phyloP scores from a whole-genome alignment of 2,329 filamentous ascomycete species.

The Colletotrichum filicis region DNA sequence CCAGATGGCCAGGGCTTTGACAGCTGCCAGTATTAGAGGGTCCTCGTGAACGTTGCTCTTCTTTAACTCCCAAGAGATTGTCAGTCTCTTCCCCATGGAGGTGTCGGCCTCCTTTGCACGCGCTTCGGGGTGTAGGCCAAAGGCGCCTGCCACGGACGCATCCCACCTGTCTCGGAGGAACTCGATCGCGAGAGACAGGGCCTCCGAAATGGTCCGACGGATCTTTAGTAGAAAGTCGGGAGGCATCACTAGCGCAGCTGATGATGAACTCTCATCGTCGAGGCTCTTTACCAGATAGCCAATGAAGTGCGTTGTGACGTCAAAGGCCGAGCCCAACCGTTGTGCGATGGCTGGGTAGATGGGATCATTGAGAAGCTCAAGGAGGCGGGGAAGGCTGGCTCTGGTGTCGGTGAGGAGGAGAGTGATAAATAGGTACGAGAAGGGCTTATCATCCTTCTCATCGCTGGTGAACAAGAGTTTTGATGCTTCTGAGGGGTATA shows the following conservation, averaged over 20 bases:
- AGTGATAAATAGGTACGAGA: conserved; percentile 71
- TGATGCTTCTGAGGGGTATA: conserved; percentile 59
- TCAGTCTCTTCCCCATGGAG: conserved; percentile 55
- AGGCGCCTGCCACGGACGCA: conserved; percentile 69
- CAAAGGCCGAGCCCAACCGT: conserved; percentile 70
- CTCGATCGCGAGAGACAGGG: conserved; percentile 71
- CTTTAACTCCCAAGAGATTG: conserved; percentile 69
- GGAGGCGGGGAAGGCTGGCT: conserved; percentile 69
- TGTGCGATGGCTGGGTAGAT: conserved; percentile 62
- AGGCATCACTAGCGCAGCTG: conserved; percentile 56
- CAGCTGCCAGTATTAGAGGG: conserved; percentile 67
- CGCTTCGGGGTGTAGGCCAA: conserved; percentile 69
- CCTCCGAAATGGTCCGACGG: conserved; percentile 69
- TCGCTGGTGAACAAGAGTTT: conserved; percentile 63
- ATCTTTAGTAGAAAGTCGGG: conserved; percentile 71
- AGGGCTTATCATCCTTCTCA: conserved; percentile 58
- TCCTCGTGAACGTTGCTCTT: conserved; percentile 62
- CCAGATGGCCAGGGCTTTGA: conserved; percentile 72
- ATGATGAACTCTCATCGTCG: conserved; percentile 54
- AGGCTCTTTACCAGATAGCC: conserved; percentile 66
- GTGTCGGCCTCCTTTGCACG: conserved; percentile 56
- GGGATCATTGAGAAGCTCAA: conserved; percentile 66
- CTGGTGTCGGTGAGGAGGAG: conserved; percentile 75
- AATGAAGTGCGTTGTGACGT: conserved; percentile 70
- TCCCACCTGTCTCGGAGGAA: conserved; percentile 79